phyloP scores from a whole-genome alignment of 1,284 basidiomycete species.

The Chiua sp. region DNA sequence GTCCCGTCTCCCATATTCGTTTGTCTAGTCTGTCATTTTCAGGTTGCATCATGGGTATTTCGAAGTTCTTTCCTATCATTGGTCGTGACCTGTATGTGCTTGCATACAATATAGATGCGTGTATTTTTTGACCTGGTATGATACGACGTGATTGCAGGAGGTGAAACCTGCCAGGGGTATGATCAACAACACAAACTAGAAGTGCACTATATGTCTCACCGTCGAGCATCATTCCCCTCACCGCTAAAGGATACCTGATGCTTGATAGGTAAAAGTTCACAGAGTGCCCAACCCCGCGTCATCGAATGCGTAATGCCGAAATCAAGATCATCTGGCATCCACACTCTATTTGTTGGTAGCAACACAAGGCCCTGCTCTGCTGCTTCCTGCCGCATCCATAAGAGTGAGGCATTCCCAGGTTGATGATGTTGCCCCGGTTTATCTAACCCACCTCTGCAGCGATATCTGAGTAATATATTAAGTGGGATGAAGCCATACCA shows the following conservation, averaged over 20 bases:
- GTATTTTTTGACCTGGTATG: too few species aligned
- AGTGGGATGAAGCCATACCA: background rate
- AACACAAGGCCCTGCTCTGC: constrained; percentile 25
- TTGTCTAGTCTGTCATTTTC: constrained; percentile 6
- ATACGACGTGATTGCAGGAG: constrained; percentile 25
- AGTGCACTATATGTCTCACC: constrained; percentile 15
- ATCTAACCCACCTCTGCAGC: constrained; percentile 27
- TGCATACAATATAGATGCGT: too few species aligned
- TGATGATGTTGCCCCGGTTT: constrained; percentile 13
- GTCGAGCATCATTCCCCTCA: constrained; percentile 5
- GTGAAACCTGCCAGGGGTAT: constrained; percentile 19
- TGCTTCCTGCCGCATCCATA: constrained; percentile 37
- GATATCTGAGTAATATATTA: background rate
- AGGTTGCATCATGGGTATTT: constrained; percentile 20
- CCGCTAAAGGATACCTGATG: constrained; percentile 28
- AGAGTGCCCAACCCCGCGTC: constrained; percentile 17
- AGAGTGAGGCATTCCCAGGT: constrained; percentile 27
- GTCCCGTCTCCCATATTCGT: constrained; percentile 27
- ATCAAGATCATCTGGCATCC: constrained; percentile 32
- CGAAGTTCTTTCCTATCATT: constrained; percentile 36
- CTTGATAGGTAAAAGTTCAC: constrained; percentile 34
- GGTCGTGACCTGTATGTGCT: too few species aligned
- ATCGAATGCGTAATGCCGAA: constrained; percentile 25
- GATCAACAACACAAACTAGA: constrained; percentile 1
- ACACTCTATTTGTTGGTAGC: constrained; percentile 26